Percentiles rank a stretch among this genome's conserved stretches.
phyloP scores from a whole-genome alignment of 202 grass and related monocot species.

The Musa balbisiana region DNA sequence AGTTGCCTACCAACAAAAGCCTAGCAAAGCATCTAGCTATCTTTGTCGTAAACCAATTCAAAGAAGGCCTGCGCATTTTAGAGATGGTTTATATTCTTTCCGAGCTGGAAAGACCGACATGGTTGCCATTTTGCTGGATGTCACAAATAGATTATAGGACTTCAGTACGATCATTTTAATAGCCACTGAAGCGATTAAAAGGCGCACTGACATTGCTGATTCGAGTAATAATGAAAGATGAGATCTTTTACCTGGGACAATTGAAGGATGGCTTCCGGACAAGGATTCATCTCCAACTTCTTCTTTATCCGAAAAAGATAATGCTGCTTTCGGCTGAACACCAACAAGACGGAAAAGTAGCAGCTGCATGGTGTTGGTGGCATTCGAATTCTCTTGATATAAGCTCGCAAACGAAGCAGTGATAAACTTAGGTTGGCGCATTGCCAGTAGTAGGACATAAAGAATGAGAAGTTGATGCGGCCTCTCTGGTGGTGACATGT shows the following conservation, averaged over 20 bases:
- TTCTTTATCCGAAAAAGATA: constrained; percentile 19
- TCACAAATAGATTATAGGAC: constrained; percentile 17
- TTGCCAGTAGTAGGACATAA: background rate
- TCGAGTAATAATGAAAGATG: background rate
- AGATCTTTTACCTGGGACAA: background rate
- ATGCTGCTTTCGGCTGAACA: background rate
- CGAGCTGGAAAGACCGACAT: no score
- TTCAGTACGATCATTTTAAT: background rate
- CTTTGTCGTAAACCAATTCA: no score
- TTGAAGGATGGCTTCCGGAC: background rate
- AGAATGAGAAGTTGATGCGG: background rate
- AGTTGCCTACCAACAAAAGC: no score
- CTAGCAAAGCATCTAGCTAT: no score
- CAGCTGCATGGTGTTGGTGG: background rate
- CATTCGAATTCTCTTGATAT: background rate
- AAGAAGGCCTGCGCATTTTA: no score
- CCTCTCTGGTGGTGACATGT: background rate
- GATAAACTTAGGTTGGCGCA: no score
- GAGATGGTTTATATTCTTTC: no score
- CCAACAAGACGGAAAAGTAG: background rate
- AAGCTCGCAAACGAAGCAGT: no score
- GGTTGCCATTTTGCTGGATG: background rate
- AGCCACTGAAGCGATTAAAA: constrained; percentile 37
- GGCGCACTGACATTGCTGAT: constrained; percentile 26
- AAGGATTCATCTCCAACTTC: constrained; percentile 69